Evolutionary conservation across 495 filamentous ascomycete species (phyloP), one percentile per base, ranked within the genome.

Genomic region (Penicillium longicatenatum): DNA sequence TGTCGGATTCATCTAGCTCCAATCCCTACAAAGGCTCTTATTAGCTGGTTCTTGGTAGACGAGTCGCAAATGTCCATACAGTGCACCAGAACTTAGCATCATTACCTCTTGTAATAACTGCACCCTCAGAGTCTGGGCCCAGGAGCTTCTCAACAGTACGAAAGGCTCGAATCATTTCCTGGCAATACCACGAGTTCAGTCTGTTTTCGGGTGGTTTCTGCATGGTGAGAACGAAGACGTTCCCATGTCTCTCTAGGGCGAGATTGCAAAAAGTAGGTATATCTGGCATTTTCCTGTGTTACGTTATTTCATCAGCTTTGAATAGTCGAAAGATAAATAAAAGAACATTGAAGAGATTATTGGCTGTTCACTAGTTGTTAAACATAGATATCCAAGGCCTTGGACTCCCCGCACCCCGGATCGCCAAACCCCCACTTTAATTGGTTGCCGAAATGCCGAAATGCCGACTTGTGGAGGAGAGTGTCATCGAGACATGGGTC

Each of bases 41-140:
- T 64, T 44, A 61, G 54, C 37, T 30, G 16, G n/a, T 12, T 51
- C 0, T 39, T 6, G 12, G 11, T 24, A n/a, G 8, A 12, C 5
- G 33, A 7, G 33, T 29, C 16, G 6, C 9, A 10, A 19, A 0
- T 44, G 7, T 24, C 0, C 64, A 24, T 58, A 72, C 70, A 29
- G 79, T 82, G 51, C 77, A 81, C 75, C 75, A 82, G 54, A 81
- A 82, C 52, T 82, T 82, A 4, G 71, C 65, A 69, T 81, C 77
- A 46, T 62, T 76, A 0, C 78, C 77, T 29, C 69, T 67, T 3
- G 75, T 80, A 22, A 82, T 75, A 4, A 82, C 77, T 29, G 74
- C 74, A 0, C 79, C 79, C 52, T 78, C 75, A 6, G 69, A 69
- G 21, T 75, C 66, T 0, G 75, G 59, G 2, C 74, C 74, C n/a